Evolutionary conservation across 768 basidiomycete genomes (phyloP).

Genomic region (Hypholoma sublateritium): DNA sequence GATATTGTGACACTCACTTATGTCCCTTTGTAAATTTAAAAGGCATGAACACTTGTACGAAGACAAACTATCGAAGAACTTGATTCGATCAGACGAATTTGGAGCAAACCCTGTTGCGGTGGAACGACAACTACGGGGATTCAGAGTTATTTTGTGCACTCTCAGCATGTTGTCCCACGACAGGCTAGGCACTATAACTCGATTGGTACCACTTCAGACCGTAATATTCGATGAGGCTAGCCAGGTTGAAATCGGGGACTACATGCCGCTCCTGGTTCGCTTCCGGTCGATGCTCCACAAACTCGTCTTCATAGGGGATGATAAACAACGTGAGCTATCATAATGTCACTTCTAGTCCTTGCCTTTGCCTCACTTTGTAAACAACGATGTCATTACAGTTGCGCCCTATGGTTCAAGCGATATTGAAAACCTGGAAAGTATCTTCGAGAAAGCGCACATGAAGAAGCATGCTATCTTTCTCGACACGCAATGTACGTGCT

Average conservation of each 20-base stretch:
- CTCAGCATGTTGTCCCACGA: slow-evolving; percentile 58
- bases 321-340: slow-evolving; percentile 44
- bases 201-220: slow-evolving; percentile 34
- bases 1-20: not conserved
- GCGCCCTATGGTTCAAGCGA: slow-evolving; percentile 63
- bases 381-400: slow-evolving; percentile 42
- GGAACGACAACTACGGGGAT: slow-evolving; percentile 25
- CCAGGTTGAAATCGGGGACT: slow-evolving; percentile 54
- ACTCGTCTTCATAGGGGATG: slow-evolving; percentile 51
- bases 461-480: slow-evolving; percentile 42
- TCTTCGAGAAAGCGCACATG: slow-evolving; percentile 62
- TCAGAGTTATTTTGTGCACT: slow-evolving; percentile 65
- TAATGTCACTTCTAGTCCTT: slow-evolving; percentile 14
- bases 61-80: slow-evolving; percentile 37
- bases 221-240: slow-evolving; percentile 56
- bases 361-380: not conserved
- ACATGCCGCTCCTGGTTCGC: slow-evolving; percentile 37
- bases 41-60: slow-evolving; percentile 78
- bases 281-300: slow-evolving; percentile 38
- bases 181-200: slow-evolving; percentile 22
- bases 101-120: slow-evolving; percentile 15
- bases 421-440: slow-evolving; percentile 48
- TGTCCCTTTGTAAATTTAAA: not conserved
- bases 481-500: slow-evolving; percentile 57
- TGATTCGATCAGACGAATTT: slow-evolving; percentile 45